Evolutionary conservation across 73 alveolate species (phyloP).

Genomic region (Paramecium caudatum): DNA sequence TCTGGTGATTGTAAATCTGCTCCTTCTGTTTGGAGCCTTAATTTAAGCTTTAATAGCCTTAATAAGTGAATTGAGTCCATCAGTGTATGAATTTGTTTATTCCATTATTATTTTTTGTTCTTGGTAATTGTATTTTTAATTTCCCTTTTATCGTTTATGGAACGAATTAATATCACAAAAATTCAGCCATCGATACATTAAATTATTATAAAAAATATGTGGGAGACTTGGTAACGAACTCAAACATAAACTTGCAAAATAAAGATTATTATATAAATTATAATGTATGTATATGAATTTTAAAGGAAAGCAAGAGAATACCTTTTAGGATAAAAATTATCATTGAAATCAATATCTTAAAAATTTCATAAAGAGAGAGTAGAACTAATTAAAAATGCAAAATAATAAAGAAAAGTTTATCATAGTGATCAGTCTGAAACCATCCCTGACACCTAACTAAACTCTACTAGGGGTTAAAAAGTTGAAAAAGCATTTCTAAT

Average conservation of each 20-base stretch:
- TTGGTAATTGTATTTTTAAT: too few species aligned
- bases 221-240: too few species aligned
- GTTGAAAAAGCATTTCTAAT: slow-evolving; percentile 15
- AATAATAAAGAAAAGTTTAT: neutral
- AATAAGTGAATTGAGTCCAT: slow-evolving; percentile 9
- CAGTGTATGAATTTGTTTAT: neutral
- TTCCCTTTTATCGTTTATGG: too few species aligned
- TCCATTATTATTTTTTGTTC: neutral
- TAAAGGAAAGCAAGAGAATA: slow-evolving; percentile 35
- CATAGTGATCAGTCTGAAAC: neutral
- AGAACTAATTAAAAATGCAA: neutral
- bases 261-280: too few species aligned
- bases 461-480: neutral
- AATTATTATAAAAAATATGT: too few species aligned
- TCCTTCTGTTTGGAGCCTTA: neutral
- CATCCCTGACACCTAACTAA: neutral
- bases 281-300: slow-evolving; percentile 35
- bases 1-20: too few species aligned
- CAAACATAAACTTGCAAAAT: too few species aligned
- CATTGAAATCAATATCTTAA: slow-evolving; percentile 14
- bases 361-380: neutral
- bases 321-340: slow-evolving; percentile 5
- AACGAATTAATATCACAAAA: too few species aligned
- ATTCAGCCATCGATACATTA: too few species aligned
- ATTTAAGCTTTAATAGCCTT: neutral